Base-by-base conservation (phyloP, 129 eudicot species). In the Pulicaria dysenterica region DNA sequence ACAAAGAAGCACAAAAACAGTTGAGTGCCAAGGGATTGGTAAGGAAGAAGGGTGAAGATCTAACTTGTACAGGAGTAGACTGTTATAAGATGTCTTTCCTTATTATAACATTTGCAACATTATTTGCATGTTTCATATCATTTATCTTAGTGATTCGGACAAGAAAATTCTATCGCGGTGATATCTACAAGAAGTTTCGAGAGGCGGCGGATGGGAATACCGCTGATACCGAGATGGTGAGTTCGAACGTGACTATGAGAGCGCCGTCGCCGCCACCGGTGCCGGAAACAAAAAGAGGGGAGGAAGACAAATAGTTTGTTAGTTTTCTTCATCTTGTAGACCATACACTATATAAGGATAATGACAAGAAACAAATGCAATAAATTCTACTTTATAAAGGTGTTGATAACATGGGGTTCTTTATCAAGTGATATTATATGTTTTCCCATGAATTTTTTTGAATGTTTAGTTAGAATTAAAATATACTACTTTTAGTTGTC, bases 121-220 rank as follows among this genome's bases (percentile, higher is more conserved):
- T 87, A 17, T 69, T 85, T 38, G 96, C 89, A 0, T 45, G 82
- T 65, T 7, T 89, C 5, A 84, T 92, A 51, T 92, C 98, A 2
- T 71, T 87, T 12, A 13, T 87, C 44, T 74, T 89, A 74, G 92
- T 89, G 69, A 10, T 92, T 0, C 81, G 96, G 12, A 92, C 98
- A 3, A 81, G 84, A 67, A 78, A 82, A 40, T 92, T 92, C 48
- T 92, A 92, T 48, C 83, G 63, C 11, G 74, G 95, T 54, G 98
- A 89, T 68, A 92, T 92, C 3, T 92, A 92, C 77, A 87, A 83
- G 82, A 92, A 85, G 81, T 92, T 87, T 69, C 79, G 88, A 11
- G 91, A 83, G 8, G 78, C 76, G 5, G 70, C 78, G 0, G 73
- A 65, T 7, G 77, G 59, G 12, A 67, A 46, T 3, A 34, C 13